phyloP scores from a whole-genome alignment of 2,329 filamentous ascomycete genomes.

The Calonectria henricotiae region DNA sequence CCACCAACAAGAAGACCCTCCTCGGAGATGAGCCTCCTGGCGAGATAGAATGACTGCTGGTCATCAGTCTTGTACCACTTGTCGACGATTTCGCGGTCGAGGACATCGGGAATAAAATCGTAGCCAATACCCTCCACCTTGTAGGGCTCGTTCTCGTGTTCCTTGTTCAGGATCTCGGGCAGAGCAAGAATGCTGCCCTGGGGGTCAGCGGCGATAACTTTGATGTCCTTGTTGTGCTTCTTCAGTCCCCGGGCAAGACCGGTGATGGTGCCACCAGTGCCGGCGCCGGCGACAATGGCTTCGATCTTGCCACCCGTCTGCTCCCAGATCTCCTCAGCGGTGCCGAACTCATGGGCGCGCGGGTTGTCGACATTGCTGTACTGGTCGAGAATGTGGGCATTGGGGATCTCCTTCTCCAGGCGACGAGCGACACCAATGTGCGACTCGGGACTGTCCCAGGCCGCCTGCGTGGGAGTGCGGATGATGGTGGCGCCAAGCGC shows the following conservation, averaged over 20 bases:
- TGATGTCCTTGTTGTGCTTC: conserved; percentile 89
- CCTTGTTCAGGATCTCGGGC: conserved; percentile 84
- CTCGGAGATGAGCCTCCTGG: conserved; percentile 92
- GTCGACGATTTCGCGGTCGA: conserved; percentile 85
- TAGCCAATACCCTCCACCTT: conserved; percentile 99
- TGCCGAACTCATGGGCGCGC: conserved; percentile 92
- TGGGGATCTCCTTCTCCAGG: conserved; percentile 95
- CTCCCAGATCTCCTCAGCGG: conserved; percentile 95
- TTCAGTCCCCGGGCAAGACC: conserved; percentile 87
- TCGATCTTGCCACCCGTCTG: conserved; percentile 89
- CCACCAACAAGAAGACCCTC: conserved; percentile 95
- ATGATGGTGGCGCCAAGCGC: conserved; percentile 98
- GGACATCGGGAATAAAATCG: conserved; percentile 96
- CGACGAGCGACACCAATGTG: conserved; percentile 96
- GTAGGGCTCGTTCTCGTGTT: conserved; percentile 87
- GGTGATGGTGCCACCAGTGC: conserved; percentile 95
- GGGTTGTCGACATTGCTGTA: conserved; percentile 95
- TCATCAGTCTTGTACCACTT: conserved; percentile 99
- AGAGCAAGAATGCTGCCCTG: conserved; percentile 92
- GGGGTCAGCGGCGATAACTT: conserved; percentile 93
- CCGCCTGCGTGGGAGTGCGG: conserved; percentile 94
- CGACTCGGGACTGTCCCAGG: conserved; percentile 94
- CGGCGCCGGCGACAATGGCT: conserved; percentile 90
- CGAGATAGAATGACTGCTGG: conserved; percentile 89
- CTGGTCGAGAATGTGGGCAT: conserved; percentile 97